Conservation (phyloP, 805 yeast species). For the Yamadazyma sp. region DNA sequence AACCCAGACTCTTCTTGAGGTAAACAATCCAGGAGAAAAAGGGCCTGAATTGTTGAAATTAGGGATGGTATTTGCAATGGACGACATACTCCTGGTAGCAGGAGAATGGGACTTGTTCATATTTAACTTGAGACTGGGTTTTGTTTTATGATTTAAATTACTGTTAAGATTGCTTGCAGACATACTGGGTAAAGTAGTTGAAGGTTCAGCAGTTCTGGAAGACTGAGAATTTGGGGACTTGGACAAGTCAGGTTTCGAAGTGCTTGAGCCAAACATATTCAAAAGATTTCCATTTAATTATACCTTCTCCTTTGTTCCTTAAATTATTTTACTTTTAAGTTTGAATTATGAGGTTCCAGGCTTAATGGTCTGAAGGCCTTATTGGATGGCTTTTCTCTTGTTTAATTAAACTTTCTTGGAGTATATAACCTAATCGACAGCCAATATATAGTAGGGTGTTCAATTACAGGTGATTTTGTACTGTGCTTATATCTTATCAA, state of each 20-base stretch:
- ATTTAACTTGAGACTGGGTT: slow-evolving; percentile 14
- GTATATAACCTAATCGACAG: no score
- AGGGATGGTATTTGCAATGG: slow-evolving; percentile 10
- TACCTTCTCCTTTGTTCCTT: no score
- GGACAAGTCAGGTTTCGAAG: not conserved
- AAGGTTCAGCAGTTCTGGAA: slow-evolving; percentile 2
- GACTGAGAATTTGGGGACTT: not conserved
- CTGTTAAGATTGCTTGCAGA: no score
- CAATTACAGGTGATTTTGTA: no score
- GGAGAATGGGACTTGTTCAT: slow-evolving; percentile 11
- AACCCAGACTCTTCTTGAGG: slow-evolving; percentile 53
- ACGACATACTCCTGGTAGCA: slow-evolving; percentile 7
- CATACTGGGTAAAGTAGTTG: not conserved
- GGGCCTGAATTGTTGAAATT: slow-evolving; percentile 13
- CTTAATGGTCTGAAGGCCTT: no score
- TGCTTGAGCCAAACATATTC: not conserved
- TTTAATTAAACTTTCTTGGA: no score
- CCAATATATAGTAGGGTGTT: no score
- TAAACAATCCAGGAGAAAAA: slow-evolving; percentile 12
- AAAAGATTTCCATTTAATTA: no score
- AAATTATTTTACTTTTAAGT: no score
- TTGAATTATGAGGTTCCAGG: no score
- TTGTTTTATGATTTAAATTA: slow-evolving; percentile 5
- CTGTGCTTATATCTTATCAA: no score
- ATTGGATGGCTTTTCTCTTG: no score